These are phyloP conservation scores for Trichosporon coremiiforme DNA, from an alignment of 1,284 basidiomycete genomes.

Conservation along the genomic window DNA sequence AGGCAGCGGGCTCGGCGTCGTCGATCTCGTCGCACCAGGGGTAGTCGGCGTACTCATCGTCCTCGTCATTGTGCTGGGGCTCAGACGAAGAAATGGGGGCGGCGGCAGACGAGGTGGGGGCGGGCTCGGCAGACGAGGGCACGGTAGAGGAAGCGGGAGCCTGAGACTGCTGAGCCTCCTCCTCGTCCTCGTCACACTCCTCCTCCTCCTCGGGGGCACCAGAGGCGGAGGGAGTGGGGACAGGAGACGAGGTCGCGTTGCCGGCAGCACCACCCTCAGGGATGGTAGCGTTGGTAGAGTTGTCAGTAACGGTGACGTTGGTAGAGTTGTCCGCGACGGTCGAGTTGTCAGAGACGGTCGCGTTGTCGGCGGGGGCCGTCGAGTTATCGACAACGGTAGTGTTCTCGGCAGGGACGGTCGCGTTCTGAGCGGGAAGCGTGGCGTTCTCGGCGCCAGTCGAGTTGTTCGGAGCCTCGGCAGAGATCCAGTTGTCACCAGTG, in stretches of 20 bases:
- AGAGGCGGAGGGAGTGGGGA: conserved; percentile 13
- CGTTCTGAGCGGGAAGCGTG: neutral
- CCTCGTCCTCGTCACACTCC: conserved; percentile 28
- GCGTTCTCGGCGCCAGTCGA: neutral
- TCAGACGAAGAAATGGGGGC: neutral
- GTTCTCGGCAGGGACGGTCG: neutral
- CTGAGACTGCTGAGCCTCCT: conserved; percentile 17
- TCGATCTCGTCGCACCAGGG: conserved; percentile 23
- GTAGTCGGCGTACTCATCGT: conserved; percentile 15
- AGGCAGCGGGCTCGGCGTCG: conserved; percentile 5
- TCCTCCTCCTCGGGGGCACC: conserved; percentile 11
- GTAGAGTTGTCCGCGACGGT: neutral
- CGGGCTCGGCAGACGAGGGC: neutral
- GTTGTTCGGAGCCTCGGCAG: neutral
- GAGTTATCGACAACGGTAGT: neutral
- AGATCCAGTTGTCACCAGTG: conserved; percentile 15
- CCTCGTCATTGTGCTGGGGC: conserved; percentile 7
- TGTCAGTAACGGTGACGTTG: neutral
- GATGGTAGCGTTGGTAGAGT: neutral
- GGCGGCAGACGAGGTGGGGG: neutral
- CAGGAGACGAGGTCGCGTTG: conserved; percentile 13
- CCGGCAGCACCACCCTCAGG: conserved; percentile 4
- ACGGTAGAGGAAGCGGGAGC: neutral
- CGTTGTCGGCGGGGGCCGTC: neutral
- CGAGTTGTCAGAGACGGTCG: neutral